Evolutionary conservation across 257 asterid genomes (phyloP), one percentile per base, ranked within the genome.

Genomic region (Lycium ferocissimum): DNA sequence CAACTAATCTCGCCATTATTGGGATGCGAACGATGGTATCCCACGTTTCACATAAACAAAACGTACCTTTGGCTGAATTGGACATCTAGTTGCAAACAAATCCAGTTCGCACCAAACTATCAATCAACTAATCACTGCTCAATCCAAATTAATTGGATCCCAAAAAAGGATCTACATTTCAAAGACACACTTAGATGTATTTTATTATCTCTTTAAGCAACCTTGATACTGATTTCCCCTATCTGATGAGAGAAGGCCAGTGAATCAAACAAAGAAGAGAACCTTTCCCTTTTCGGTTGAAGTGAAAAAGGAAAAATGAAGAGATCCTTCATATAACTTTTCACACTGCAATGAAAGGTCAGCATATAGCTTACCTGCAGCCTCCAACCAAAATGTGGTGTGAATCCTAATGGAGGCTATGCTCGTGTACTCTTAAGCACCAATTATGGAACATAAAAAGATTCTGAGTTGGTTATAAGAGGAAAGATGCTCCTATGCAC

Each of bases 181-280:
- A 51, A 78, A 78, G 47, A 51, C 81, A 26, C 47, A 8, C 26
- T 13, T 75, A 72, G 58, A 72, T 45, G 82, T 26, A n/a, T 78
- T 75, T 6, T 26, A 0, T 53, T 26, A 51, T 53, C 26, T 53
- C 82, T 13, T 26, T 53, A 53, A 14, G 65, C 82, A 75, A 76
- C 63, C 63, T 22, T 22, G 47, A 76, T 51, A 33, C 3, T 26
- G n/a, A 15, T 26, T 22, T 76, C 51, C 63, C 63, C 26, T 49
- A 76, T 13, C 45, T 51, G 1, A 51, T 49, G 15, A 22, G 62
- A 76, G 15, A 14, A 22, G 65, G 43, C 15, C 82, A 13, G 63
- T 73, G 47, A 76, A 76, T 76, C 82, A 51, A 76, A 76, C 47
- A 76, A 22, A 76, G 62, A 75, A 75, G 63, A 76, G 45, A 73